phyloP scores from a whole-genome alignment of 179 eudicot genomes.

The Spinacia oleracea region DNA sequence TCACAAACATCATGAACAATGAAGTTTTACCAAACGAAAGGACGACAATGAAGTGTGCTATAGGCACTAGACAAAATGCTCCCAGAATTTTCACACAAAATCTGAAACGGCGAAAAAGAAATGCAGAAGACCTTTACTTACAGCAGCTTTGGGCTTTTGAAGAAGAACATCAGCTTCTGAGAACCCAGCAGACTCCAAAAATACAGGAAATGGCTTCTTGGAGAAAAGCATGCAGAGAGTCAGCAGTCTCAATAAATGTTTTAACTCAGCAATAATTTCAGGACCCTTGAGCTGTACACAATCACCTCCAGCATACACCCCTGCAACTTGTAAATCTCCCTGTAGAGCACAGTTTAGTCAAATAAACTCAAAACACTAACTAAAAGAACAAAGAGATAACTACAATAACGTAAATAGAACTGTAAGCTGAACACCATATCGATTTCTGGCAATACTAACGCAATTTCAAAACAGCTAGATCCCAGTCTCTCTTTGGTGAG shows the following conservation, averaged over 20 bases:
- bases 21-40: slow-evolving; percentile 2
- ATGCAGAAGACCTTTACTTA: slow-evolving; percentile 32
- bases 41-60: background rate
- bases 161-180: slow-evolving; percentile 78
- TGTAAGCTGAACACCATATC: slow-evolving; percentile 9
- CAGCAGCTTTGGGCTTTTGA: slow-evolving; percentile 97
- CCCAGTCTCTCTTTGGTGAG: background rate
- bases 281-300: slow-evolving; percentile 67
- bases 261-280: slow-evolving; percentile 63
- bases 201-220: slow-evolving; percentile 90
- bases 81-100: background rate
- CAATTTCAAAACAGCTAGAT: background rate
- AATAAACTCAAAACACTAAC: background rate
- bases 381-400: background rate
- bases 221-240: slow-evolving; percentile 85
- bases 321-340: slow-evolving; percentile 80
- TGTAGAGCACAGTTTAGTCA: slow-evolving; percentile 32
- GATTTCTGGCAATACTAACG: background rate
- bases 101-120: background rate
- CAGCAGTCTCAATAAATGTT: slow-evolving; percentile 58
- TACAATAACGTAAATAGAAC: background rate
- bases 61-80: slow-evolving; percentile 1
- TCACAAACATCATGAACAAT: background rate
- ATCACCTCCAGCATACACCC: slow-evolving; percentile 81
- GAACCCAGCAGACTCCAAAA: slow-evolving; percentile 83